phyloP scores from a whole-genome alignment of 2,329 filamentous ascomycete species.

The Aspergillus terreus region DNA sequence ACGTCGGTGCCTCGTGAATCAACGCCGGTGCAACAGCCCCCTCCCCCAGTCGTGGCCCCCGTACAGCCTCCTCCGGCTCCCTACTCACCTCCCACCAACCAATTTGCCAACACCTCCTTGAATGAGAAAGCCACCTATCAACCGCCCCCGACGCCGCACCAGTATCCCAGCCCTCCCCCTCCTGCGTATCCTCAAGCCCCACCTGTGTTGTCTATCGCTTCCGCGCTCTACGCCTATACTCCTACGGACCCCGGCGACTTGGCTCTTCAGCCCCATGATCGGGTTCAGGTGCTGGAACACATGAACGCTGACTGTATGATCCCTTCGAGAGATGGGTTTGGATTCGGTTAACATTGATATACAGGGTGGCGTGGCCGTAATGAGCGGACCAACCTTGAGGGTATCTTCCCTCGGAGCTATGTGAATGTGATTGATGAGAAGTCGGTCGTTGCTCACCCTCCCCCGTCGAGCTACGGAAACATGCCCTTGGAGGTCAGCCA shows the following conservation, averaged over 20 bases:
- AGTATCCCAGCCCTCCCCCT: constrained; percentile 48
- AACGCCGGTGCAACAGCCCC: constrained; percentile 24
- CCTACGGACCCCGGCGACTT: constrained; percentile 79
- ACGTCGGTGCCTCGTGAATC: constrained; percentile 15
- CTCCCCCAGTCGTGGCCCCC: constrained; percentile 16
- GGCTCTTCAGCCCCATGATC: constrained; percentile 74
- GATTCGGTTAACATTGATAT: constrained; percentile 13
- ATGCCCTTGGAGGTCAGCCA: constrained; percentile 75
- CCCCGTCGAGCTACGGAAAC: constrained; percentile 48
- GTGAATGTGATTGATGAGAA: constrained; percentile 69
- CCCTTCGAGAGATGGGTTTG: neutral
- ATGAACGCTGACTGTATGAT: constrained; percentile 84
- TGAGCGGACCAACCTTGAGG: constrained; percentile 74
- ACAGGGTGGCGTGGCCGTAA: constrained; percentile 78
- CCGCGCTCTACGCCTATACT: constrained; percentile 78
- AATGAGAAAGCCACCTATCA: constrained; percentile 40
- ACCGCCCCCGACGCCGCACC: constrained; percentile 29
- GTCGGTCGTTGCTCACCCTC: constrained; percentile 36
- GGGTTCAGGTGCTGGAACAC: constrained; percentile 77
- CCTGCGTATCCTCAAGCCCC: constrained; percentile 50
- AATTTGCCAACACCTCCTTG: constrained; percentile 36
- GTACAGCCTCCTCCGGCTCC: constrained; percentile 30
- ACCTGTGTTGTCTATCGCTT: constrained; percentile 65
- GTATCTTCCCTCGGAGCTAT: constrained; percentile 93
- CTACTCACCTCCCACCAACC: constrained; percentile 36